Conservation (phyloP, 1,284 basidiomycete species). For the Malassezia brasiliensis region DNA sequence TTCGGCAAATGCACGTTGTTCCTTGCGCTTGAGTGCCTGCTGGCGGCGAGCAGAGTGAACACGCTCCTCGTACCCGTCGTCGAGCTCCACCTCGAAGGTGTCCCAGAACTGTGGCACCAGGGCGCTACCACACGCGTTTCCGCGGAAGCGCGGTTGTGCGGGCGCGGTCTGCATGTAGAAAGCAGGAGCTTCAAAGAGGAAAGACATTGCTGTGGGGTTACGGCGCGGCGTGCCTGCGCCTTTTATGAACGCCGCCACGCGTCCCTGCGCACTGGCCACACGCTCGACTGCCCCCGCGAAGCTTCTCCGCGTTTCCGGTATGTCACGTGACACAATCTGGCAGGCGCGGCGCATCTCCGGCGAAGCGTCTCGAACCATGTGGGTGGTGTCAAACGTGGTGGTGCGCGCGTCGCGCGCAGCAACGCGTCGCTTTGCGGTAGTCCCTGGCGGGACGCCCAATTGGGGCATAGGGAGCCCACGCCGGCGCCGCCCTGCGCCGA, state of each 20-base stretch:
- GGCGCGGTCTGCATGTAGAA: neutral
- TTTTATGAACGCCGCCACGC: neutral
- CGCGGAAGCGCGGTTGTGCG: neutral
- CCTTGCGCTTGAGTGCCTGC: neutral
- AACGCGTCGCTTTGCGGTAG: neutral
- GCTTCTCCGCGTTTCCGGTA: slow-evolving; percentile 4
- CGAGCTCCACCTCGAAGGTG: neutral
- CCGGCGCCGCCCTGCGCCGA: neutral
- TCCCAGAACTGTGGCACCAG: neutral
- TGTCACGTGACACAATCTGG: neutral
- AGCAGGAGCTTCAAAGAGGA: neutral
- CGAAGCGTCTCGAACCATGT: slow-evolving; percentile 3
- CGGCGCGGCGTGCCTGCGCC: too few relatives aligned
- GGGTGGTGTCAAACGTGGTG: neutral
- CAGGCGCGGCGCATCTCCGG: neutral
- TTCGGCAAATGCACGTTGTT: neutral
- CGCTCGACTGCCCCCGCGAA: slow-evolving; percentile 2
- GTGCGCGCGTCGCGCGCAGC: neutral
- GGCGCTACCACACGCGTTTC: neutral
- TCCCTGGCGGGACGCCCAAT: neutral
- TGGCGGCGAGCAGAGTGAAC: neutral
- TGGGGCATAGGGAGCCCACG: neutral
- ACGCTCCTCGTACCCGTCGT: neutral
- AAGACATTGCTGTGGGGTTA: neutral
- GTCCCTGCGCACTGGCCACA: neutral